phyloP scores from a whole-genome alignment of 768 basidiomycete genomes.

The Leccinum incarnatum region DNA sequence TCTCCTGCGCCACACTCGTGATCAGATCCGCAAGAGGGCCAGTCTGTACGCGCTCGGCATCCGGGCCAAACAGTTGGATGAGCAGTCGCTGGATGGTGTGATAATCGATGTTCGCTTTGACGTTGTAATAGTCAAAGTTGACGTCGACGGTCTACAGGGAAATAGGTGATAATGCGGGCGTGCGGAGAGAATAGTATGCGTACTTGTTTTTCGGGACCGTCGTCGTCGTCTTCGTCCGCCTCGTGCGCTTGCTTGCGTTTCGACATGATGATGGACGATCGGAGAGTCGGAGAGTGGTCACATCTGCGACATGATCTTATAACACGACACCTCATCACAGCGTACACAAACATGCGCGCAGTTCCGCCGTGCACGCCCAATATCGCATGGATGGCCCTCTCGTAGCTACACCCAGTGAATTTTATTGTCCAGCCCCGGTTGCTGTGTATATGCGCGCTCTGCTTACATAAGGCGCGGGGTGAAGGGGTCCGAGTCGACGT shows the following conservation, averaged over 20 bases:
- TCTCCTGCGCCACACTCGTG: conserved; percentile 67
- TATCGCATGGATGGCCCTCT: too few species aligned
- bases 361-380: too few species aligned
- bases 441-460: background rate
- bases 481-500: conserved; percentile 1
- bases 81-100: conserved; percentile 78
- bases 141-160: conserved; percentile 22
- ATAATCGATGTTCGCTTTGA: conserved; percentile 79
- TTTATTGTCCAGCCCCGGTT: background rate
- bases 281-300: background rate
- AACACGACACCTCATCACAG: too few species aligned
- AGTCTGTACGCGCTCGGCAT: conserved; percentile 69
- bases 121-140: conserved; percentile 88
- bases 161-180: too few species aligned
- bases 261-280: conserved; percentile 36
- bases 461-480: conserved; percentile 19
- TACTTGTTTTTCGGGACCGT: conserved; percentile 39
- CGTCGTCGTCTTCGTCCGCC: conserved; percentile 27
- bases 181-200: conserved; percentile 15
- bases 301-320: background rate
- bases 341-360: too few species aligned
- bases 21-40: conserved; percentile 80
- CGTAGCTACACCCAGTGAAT: too few species aligned
- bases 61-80: conserved; percentile 64
- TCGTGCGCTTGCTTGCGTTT: conserved; percentile 50